Percentiles rank a stretch among this genome's conserved stretches.
phyloP scores from a whole-genome alignment of 2,329 filamentous ascomycete species.

The Neofusicoccum cordaticola region DNA sequence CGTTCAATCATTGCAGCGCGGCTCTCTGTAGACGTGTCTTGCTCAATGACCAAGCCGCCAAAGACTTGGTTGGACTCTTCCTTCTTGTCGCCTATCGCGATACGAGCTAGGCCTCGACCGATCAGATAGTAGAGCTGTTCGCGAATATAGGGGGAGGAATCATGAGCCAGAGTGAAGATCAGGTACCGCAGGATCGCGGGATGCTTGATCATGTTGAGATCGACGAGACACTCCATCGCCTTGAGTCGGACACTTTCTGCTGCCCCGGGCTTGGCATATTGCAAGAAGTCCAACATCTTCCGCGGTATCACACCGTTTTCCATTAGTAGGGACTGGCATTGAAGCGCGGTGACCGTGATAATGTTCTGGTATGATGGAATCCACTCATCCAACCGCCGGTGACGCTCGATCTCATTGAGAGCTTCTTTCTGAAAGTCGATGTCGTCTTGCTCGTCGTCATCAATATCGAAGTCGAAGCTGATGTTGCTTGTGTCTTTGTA shows the following conservation, averaged over 20 bases:
- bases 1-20: slow-evolving; percentile 55
- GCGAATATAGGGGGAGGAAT: slow-evolving; percentile 58
- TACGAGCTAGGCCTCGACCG: slow-evolving; percentile 54
- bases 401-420: slow-evolving; percentile 61
- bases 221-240: slow-evolving; percentile 58
- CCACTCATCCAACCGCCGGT: slow-evolving; percentile 65
- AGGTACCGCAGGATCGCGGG: slow-evolving; percentile 55
- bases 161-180: slow-evolving; percentile 55
- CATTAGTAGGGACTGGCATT: slow-evolving; percentile 57
- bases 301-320: slow-evolving; percentile 52
- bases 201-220: slow-evolving; percentile 53
- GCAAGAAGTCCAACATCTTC: slow-evolving; percentile 57
- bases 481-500: slow-evolving; percentile 20
- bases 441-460: slow-evolving; percentile 52
- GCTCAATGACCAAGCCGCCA: slow-evolving; percentile 56
- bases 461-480: slow-evolving; percentile 45
- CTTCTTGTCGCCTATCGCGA: slow-evolving; percentile 55
- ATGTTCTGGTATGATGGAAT: slow-evolving; percentile 64
- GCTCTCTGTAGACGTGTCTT: slow-evolving; percentile 49
- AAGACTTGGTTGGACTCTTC: slow-evolving; percentile 34
- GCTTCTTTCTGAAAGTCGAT: slow-evolving; percentile 55
- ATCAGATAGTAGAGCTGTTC: slow-evolving; percentile 52
- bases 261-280: slow-evolving; percentile 59
- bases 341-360: slow-evolving; percentile 59
- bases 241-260: slow-evolving; percentile 59